Evolutionary conservation across 768 basidiomycete genomes (phyloP).

Genomic region (Scleroderma citrinum): DNA sequence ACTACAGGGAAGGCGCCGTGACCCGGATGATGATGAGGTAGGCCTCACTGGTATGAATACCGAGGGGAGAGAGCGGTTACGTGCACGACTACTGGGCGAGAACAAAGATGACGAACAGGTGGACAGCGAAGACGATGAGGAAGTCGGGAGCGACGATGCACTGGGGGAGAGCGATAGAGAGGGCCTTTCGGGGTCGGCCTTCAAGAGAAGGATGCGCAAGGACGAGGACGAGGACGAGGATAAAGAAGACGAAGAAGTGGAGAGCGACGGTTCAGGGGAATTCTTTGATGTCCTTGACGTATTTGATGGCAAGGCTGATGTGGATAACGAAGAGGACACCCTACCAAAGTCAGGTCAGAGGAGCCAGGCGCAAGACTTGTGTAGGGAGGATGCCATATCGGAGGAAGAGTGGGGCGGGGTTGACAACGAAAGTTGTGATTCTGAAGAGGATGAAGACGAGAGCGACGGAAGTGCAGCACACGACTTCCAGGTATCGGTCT

Average conservation of each 20-base stretch:
- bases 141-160: slow-evolving; percentile 79
- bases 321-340: slow-evolving; percentile 5
- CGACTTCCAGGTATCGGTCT: slow-evolving; percentile 42
- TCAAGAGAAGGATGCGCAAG: slow-evolving; percentile 20
- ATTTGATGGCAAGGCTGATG: slow-evolving; percentile 55
- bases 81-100: slow-evolving; percentile 48
- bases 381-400: too few species aligned
- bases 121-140: slow-evolving; percentile 73
- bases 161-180: slow-evolving; percentile 82
- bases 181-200: slow-evolving; percentile 58
- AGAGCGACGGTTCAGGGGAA: slow-evolving; percentile 44
- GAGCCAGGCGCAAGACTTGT: slow-evolving; percentile 9
- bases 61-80: slow-evolving; percentile 29
- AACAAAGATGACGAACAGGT: slow-evolving; percentile 47
- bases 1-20: slow-evolving; percentile 22
- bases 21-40: slow-evolving; percentile 34
- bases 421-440: too few species aligned
- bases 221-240: slow-evolving; percentile 3
- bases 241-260: slow-evolving; percentile 37
- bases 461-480: slow-evolving; percentile 32
- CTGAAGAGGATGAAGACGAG: too few species aligned
- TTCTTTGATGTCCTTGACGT: slow-evolving; percentile 63
- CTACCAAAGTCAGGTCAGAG: not conserved
- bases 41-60: slow-evolving; percentile 26
- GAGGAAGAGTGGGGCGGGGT: too few species aligned